phyloP scores from a whole-genome alignment of 164 flowering plant genomes.

The Macadamia tetraphylla region DNA sequence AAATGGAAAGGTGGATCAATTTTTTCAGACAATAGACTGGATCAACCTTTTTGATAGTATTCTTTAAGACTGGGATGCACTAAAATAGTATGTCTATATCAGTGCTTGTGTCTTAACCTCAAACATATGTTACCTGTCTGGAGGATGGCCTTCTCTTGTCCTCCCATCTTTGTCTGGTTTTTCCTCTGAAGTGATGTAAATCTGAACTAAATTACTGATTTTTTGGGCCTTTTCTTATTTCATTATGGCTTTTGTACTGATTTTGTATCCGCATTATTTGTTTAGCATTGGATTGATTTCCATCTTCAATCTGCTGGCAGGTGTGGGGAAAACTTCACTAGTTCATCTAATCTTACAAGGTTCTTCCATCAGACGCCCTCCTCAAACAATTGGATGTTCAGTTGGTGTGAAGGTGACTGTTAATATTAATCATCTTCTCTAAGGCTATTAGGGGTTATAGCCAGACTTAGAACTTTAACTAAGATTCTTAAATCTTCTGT shows the following conservation, averaged over 20 bases:
- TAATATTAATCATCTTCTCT: neutral
- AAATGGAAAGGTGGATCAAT: neutral
- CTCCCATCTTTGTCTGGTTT: neutral
- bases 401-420: conserved; percentile 58
- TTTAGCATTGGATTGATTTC: neutral
- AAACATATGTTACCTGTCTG: neutral
- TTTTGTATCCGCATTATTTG: neutral
- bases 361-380: conserved; percentile 46
- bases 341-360: conserved; percentile 69
- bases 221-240: neutral
- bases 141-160: neutral
- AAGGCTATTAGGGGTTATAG: neutral
- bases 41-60: neutral
- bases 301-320: conserved; percentile 18
- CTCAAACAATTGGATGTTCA: conserved; percentile 71
- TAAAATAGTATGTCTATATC: neutral
- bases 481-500: conserved; percentile 5
- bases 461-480: conserved; percentile 8
- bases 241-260: neutral
- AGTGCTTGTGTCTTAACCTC: neutral
- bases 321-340: conserved; percentile 82
- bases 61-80: neutral
- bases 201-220: neutral
- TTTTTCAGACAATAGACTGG: neutral
- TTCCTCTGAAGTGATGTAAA: neutral